phyloP scores from a whole-genome alignment of 768 basidiomycete species.

The Naganishia kalamii region DNA sequence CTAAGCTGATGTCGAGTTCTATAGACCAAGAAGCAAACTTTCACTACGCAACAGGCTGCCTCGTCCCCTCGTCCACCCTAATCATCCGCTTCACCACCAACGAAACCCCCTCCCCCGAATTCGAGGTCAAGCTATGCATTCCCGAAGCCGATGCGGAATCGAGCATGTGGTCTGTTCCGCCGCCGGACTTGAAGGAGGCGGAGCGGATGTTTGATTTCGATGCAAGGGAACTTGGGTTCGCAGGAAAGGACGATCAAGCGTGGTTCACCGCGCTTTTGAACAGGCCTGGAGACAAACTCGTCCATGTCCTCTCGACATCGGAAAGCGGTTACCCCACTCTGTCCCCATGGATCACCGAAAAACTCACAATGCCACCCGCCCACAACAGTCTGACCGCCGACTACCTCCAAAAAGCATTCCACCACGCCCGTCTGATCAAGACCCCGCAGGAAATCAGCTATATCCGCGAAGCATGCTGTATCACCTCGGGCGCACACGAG shows the following conservation, averaged over 20 bases:
- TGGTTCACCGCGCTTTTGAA: neutral
- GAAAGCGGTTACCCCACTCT: neutral
- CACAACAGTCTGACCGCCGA: conserved; percentile 22
- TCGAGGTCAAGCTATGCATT: conserved; percentile 60
- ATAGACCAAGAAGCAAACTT: conserved; percentile 70
- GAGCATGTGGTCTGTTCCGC: conserved; percentile 78
- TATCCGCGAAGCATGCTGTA: conserved; percentile 73
- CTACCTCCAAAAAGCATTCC: conserved; percentile 71
- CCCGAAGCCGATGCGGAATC: conserved; percentile 59
- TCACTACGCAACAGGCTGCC: conserved; percentile 75
- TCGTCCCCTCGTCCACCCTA: conserved; percentile 64
- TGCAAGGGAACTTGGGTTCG: conserved; percentile 46
- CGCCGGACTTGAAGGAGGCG: conserved; percentile 61
- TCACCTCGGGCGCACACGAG: conserved; percentile 85
- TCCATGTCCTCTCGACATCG: conserved; percentile 13
- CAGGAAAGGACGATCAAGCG: conserved; percentile 2
- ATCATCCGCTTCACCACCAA: conserved; percentile 53
- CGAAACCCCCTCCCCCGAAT: conserved; percentile 26
- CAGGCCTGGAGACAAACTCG: neutral
- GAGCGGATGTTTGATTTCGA: conserved; percentile 41
- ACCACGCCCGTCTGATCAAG: conserved; percentile 72
- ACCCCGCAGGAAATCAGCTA: conserved; percentile 63
- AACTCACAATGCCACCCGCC: neutral
- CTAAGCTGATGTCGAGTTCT: no score
- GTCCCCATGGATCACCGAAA: neutral